Conservation (phyloP, 2,329 filamentous ascomycete genomes). For the Fusarium concolor region DNA sequence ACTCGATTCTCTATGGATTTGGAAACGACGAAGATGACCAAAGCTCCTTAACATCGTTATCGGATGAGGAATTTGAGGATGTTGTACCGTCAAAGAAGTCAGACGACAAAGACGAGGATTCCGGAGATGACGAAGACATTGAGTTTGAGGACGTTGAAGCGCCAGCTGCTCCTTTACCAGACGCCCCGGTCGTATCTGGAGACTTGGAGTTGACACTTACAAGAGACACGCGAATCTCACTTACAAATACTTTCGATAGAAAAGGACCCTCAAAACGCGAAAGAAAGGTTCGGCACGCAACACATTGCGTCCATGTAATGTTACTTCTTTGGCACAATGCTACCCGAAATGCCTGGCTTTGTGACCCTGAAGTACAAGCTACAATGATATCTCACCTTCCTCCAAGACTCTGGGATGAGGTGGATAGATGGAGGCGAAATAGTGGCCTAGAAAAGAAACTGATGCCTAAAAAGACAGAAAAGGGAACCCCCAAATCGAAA, state of each 20-base stretch:
- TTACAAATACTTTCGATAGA: slow-evolving; percentile 73
- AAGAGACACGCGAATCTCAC: slow-evolving; percentile 67
- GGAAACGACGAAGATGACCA: slow-evolving; percentile 55
- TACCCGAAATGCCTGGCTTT: slow-evolving; percentile 84
- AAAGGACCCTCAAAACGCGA: slow-evolving; percentile 90
- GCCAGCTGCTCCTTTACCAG: slow-evolving; percentile 64
- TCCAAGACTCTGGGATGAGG: slow-evolving; percentile 74
- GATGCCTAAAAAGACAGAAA: slow-evolving; percentile 39
- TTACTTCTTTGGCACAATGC: slow-evolving; percentile 91
- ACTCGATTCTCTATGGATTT: slow-evolving; percentile 57
- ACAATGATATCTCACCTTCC: slow-evolving; percentile 81
- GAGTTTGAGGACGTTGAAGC: slow-evolving; percentile 73
- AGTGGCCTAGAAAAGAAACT: slow-evolving; percentile 69
- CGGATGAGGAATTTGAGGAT: slow-evolving; percentile 67
- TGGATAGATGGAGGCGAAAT: slow-evolving; percentile 78
- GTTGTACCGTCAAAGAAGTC: slow-evolving; percentile 53
- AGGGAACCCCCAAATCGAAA: slow-evolving; percentile 51
- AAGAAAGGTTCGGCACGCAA: slow-evolving; percentile 78
- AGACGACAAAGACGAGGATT: slow-evolving; percentile 51
- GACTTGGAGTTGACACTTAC: slow-evolving; percentile 80
- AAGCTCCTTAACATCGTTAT: slow-evolving; percentile 65
- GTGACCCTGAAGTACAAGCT: slow-evolving; percentile 79
- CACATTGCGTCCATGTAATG: slow-evolving; percentile 91
- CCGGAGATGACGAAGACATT: slow-evolving; percentile 58
- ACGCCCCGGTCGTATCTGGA: slow-evolving; percentile 65